A percentile compares a stretch with the other conserved stretches of the same genome.
phyloP scores from a whole-genome alignment of 805 yeast species.

The Pichia heedii region DNA sequence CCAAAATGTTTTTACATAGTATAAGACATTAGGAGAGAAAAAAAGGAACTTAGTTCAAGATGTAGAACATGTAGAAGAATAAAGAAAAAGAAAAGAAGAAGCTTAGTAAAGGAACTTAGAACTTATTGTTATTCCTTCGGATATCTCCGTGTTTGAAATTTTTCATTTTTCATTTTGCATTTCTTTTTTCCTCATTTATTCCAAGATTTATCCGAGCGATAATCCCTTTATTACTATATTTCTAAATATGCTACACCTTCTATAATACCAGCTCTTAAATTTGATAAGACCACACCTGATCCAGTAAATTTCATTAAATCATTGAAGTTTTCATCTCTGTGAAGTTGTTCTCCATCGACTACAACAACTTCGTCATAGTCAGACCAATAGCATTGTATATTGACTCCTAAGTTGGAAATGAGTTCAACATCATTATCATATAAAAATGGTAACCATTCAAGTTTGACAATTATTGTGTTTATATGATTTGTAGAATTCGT shows the following conservation, averaged over 20 bases:
- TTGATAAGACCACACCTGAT: conserved; percentile 52
- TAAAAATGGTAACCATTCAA: conserved; percentile 70
- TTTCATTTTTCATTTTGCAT: too few species aligned
- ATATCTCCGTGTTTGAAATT: too few species aligned
- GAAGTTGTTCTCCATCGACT: conserved; percentile 28
- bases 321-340: conserved; percentile 57
- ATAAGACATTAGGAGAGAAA: too few species aligned
- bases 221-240: neutral
- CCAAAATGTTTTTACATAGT: too few species aligned
- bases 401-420: conserved; percentile 38
- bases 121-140: too few species aligned
- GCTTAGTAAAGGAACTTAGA: too few species aligned
- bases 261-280: conserved; percentile 60
- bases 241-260: conserved; percentile 29
- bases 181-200: too few species aligned
- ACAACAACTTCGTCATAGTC: conserved; percentile 45
- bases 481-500: conserved; percentile 8
- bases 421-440: conserved; percentile 32
- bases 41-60: too few species aligned
- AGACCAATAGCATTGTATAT: conserved; percentile 69
- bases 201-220: neutral
- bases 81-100: too few species aligned
- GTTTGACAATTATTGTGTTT: conserved; percentile 43
- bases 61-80: too few species aligned
- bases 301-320: conserved; percentile 68